These are phyloP conservation scores for Xylaria sp. DNA, from an alignment of 2,329 filamentous ascomycete genomes.

Conservation along the genomic window DNA sequence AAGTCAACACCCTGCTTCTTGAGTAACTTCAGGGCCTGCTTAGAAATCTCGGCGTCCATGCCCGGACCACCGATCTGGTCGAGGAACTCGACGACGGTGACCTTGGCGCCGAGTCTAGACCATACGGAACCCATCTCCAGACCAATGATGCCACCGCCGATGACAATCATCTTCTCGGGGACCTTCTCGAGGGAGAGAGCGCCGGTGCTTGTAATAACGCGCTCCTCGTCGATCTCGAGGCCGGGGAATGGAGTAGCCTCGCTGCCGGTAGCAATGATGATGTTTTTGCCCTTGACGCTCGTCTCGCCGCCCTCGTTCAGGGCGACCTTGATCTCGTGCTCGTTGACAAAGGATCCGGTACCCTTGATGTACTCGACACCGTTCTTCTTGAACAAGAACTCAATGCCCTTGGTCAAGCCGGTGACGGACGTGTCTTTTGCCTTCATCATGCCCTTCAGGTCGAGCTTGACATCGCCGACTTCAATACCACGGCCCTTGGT, in stretches of 20 bases:
- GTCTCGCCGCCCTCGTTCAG: conserved; percentile 92
- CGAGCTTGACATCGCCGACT: conserved; percentile 95
- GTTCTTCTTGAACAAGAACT: conserved; percentile 99
- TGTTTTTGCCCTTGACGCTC: conserved; percentile 90
- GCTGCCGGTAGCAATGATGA: conserved; percentile 94
- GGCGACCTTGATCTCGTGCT: conserved; percentile 91
- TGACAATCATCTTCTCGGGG: conserved; percentile 95
- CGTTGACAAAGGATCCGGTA: conserved; percentile 83
- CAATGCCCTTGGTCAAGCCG: conserved; percentile 94
- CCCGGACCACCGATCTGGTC: conserved; percentile 96
- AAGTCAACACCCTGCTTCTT: conserved; percentile 98
- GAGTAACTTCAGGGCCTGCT: conserved; percentile 90
- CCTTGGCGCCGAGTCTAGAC: conserved; percentile 91
- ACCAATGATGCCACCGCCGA: conserved; percentile 98
- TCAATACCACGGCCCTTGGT: conserved; percentile 97
- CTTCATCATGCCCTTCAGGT: conserved; percentile 96
- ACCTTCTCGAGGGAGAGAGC: conserved; percentile 90
- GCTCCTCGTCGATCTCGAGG: conserved; percentile 95
- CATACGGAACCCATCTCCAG: conserved; percentile 98
- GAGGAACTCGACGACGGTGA: conserved; percentile 97
- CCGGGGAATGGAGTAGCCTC: conserved; percentile 97
- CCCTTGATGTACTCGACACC: conserved; percentile 98
- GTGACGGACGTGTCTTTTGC: conserved; percentile 93
- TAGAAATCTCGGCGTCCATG: conserved; percentile 95
- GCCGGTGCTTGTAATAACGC: conserved; percentile 94